These are phyloP conservation scores for Ascochyta pisi DNA, from an alignment of 2,329 filamentous ascomycete genomes.

Conservation along the genomic window DNA sequence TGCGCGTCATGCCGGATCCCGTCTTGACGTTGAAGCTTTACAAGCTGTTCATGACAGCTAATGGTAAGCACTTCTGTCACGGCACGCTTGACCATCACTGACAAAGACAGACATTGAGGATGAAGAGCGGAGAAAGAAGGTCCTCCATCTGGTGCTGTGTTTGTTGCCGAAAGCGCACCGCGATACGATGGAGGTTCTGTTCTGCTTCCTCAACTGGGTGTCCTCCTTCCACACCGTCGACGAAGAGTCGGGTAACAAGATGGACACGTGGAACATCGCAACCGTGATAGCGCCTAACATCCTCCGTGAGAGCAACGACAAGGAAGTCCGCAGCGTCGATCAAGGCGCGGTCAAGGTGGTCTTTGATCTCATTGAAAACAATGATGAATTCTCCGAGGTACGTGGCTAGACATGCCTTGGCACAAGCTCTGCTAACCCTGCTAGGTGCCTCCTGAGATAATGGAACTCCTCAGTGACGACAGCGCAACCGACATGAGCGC, in stretches of 20 bases:
- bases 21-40: slow-evolving; percentile 95
- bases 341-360: slow-evolving; percentile 95
- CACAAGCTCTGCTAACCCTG: slow-evolving; percentile 1
- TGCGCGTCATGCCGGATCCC: slow-evolving; percentile 92
- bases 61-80: slow-evolving; percentile 61
- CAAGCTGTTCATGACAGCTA: slow-evolving; percentile 84
- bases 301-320: slow-evolving; percentile 69
- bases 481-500: slow-evolving; percentile 87
- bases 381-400: slow-evolving; percentile 97
- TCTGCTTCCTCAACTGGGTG: slow-evolving; percentile 96
- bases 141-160: slow-evolving; percentile 90
- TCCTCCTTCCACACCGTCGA: slow-evolving; percentile 97
- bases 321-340: slow-evolving; percentile 72
- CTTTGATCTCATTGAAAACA: slow-evolving; percentile 86
- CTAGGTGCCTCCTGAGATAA: slow-evolving; percentile 91
- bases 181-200: slow-evolving; percentile 93
- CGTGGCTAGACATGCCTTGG: slow-evolving; percentile 45
- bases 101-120: slow-evolving; percentile 71
- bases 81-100: slow-evolving; percentile 13
- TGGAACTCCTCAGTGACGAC: slow-evolving; percentile 84
- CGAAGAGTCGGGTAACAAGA: slow-evolving; percentile 96
- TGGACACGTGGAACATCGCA: slow-evolving; percentile 97
- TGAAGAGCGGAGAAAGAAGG: slow-evolving; percentile 78
- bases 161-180: slow-evolving; percentile 89
- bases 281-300: slow-evolving; percentile 98